These are phyloP conservation scores for Starmera pachycereana DNA, from an alignment of 805 yeast species.

Conservation along the genomic window DNA sequence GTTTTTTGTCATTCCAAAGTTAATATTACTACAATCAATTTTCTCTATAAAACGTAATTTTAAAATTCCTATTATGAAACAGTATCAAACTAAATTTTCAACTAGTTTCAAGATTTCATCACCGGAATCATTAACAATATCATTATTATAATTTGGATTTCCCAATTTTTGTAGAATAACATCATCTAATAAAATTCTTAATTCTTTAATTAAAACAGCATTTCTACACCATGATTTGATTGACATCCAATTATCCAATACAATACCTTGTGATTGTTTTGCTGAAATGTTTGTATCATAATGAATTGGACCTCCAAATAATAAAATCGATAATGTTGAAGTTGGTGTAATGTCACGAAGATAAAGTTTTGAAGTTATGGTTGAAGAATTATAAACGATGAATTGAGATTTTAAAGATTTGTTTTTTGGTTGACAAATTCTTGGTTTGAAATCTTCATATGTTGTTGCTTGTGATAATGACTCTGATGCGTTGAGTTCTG, in stretches of 20 bases:
- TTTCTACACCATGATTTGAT: conserved; percentile 90
- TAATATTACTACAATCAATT: too few relatives aligned
- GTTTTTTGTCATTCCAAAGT: too few relatives aligned
- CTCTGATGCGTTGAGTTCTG: conserved; percentile 33
- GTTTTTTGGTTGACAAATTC: conserved; percentile 19
- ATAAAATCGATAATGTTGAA: conserved; percentile 54
- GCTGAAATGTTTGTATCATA: conserved; percentile 39
- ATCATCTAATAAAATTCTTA: conserved; percentile 56
- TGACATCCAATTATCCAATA: conserved; percentile 84
- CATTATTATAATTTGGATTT: conserved; percentile 28
- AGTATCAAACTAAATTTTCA: conserved; percentile 14
- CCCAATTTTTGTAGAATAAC: conserved; percentile 55
- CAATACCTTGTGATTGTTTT: conserved; percentile 71
- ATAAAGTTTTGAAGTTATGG: conserved; percentile 56
- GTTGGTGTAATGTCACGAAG: conserved; percentile 76
- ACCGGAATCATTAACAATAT: conserved; percentile 14
- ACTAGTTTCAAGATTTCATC: conserved; percentile 30
- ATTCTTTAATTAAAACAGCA: conserved; percentile 70
- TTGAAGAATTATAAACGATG: conserved; percentile 50
- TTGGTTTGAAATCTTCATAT: conserved; percentile 29
- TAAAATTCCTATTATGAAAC: too few relatives aligned
- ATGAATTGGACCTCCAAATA: conserved; percentile 69
- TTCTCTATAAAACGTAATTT: too few relatives aligned
- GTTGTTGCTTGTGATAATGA: conserved; percentile 17
- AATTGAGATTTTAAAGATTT: conserved; percentile 42